Conservation (phyloP, 2,329 filamentous ascomycete species). For the Remersonia thermophila region DNA sequence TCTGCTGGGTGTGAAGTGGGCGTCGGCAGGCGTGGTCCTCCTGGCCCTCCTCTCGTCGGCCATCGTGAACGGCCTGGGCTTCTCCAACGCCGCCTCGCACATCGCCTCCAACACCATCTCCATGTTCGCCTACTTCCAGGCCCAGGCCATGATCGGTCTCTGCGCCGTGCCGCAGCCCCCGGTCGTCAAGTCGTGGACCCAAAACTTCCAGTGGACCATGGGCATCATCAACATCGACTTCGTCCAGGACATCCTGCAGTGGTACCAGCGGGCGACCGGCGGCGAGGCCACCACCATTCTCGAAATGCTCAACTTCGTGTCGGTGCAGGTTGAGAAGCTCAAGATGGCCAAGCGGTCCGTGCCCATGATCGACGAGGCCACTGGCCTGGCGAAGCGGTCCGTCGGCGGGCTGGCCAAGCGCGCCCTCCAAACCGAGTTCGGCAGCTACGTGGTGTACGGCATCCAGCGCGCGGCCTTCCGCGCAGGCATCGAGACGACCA, state of each 20-base stretch:
- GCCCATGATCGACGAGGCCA: constrained; percentile 20
- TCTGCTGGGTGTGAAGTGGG: constrained; percentile 69
- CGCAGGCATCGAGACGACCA: constrained; percentile 65
- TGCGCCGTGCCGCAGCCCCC: constrained; percentile 63
- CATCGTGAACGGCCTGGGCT: constrained; percentile 68
- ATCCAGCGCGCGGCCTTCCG: constrained; percentile 76
- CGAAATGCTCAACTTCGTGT: constrained; percentile 54
- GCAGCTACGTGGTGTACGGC: constrained; percentile 50
- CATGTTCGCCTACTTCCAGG: constrained; percentile 77
- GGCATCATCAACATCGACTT: constrained; percentile 71
- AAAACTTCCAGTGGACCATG: constrained; percentile 90
- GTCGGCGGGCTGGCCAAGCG: constrained; percentile 24
- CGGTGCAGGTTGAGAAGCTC: constrained; percentile 57
- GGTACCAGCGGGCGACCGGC: constrained; percentile 79
- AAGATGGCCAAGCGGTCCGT: constrained; percentile 38
- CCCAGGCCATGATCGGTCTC: constrained; percentile 73
- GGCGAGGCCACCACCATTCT: constrained; percentile 65
- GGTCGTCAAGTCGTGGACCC: constrained; percentile 74
- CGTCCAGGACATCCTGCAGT: constrained; percentile 68
- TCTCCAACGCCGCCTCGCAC: constrained; percentile 78
- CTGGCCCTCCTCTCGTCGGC: constrained; percentile 66
- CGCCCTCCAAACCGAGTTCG: constrained; percentile 28
- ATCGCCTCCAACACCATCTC: constrained; percentile 75
- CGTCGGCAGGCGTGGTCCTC: constrained; percentile 64
- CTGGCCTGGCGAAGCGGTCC: constrained; percentile 34